Evolutionary conservation across 2,329 filamentous ascomycete species (phyloP).

Genomic region (Setomelanomma holmii): DNA sequence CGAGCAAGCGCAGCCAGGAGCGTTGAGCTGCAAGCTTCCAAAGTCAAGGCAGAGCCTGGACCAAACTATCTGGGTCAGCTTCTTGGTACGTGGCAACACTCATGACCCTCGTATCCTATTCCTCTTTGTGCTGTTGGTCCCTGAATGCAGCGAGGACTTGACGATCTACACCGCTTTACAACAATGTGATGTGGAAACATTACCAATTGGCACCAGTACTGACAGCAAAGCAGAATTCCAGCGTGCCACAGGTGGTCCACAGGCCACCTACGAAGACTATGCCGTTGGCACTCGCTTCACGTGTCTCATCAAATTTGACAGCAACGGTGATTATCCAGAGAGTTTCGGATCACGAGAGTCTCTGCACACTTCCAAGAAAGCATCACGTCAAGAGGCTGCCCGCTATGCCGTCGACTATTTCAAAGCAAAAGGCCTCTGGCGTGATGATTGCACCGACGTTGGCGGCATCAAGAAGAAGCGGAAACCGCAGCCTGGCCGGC

Average conservation of each 20-base stretch:
- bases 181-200: too few species aligned
- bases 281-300: conserved; percentile 39
- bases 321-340: conserved; percentile 4
- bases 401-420: conserved; percentile 52
- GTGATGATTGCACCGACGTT: conserved; percentile 17
- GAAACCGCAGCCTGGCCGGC: background rate
- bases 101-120: too few species aligned
- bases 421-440: conserved; percentile 44
- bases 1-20: conserved; percentile 1
- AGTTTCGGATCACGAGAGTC: conserved; percentile 46
- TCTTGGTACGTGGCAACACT: conserved; percentile 47
- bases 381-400: conserved; percentile 52
- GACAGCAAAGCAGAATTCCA: conserved; percentile 37
- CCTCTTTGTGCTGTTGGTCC: too few species aligned
- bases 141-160: too few species aligned
- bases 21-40: background rate
- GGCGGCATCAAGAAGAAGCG: conserved; percentile 46
- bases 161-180: too few species aligned
- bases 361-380: conserved; percentile 50
- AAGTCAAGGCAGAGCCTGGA: conserved; percentile 5
- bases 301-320: conserved; percentile 39
- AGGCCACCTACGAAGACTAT: conserved; percentile 49
- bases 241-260: conserved; percentile 23
- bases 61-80: conserved; percentile 49
- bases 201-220: too few species aligned